Base-by-base conservation (phyloP, 495 filamentous ascomycete genomes). In the Apodospora peruviana region DNA sequence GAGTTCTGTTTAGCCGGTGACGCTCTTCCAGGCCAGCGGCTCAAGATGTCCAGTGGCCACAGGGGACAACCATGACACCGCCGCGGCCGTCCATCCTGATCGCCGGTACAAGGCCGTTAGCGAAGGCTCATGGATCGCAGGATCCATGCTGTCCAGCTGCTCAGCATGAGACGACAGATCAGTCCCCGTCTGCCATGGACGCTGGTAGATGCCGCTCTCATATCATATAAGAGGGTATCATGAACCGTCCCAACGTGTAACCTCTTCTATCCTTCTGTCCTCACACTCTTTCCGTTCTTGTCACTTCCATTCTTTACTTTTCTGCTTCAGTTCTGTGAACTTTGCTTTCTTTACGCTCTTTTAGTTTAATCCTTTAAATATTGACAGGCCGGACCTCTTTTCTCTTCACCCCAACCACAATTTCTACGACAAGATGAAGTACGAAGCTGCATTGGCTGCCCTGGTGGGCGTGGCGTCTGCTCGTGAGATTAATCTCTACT, bases 301-400 rank as follows among this genome's bases (percentile, higher is more conserved):
- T 38, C 36, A 17, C 10, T 24, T 41, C 58, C 49, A 41, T 68
- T 62, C 60, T 57, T 62, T 69, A 46, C 59, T 56, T 61, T 62
- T 59, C 51, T 47, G 55, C 32, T 57, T 22, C 50, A 67, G 72
- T 75, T 75, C 72, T 68, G 69, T 57, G 70, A 75, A 73, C 72
- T 73, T 48, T 51, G 43, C 43, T 61, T 69, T 64, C 57, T 56
- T 47, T 12, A 68, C 65, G 52, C 48, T 68, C 65, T 64, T 67
- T 66, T 62, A 19, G 40, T 47, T 41, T 48, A 52, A 58, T 51
- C 51, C 16, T 47, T 14, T 40, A 34, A 40, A 48, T 53, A 53
- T 58, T 53, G 53, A 23, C 38, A 64, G 73, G 68, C 68, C 66
- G 67, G 60, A 45, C 67, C 67, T 69, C n/a, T n/a, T n/a, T n/a